Evolutionary conservation across 2,329 filamentous ascomycete genomes (phyloP).

Genomic region (Talaromyces rugulosus): DNA sequence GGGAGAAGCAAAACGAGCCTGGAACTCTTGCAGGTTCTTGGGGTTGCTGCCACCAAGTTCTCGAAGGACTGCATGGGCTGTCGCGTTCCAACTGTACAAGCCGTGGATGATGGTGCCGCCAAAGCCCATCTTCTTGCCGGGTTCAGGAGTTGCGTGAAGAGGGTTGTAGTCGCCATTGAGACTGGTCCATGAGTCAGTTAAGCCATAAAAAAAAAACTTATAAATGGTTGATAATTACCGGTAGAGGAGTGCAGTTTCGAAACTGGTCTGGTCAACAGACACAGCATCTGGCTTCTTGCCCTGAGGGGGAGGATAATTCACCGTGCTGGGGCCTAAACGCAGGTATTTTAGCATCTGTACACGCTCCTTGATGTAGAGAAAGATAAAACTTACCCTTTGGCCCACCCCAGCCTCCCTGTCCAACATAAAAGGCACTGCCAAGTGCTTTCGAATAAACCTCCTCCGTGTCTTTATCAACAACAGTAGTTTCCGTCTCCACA

Average conservation of each 20-base stretch:
- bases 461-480: conserved; percentile 65
- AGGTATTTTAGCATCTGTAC: neutral
- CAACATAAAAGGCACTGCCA: conserved; percentile 73
- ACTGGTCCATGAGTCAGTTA: conserved; percentile 36
- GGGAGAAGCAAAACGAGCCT: conserved; percentile 80
- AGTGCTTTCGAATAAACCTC: conserved; percentile 69
- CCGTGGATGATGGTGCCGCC: conserved; percentile 87
- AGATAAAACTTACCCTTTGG: conserved; percentile 63
- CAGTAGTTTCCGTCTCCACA: conserved; percentile 70
- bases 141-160: conserved; percentile 80
- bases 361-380: neutral
- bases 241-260: conserved; percentile 72
- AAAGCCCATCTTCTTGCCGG: conserved; percentile 85
- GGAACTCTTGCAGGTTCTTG: conserved; percentile 79
- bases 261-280: conserved; percentile 65
- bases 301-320: conserved; percentile 73
- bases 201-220: neutral
- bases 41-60: conserved; percentile 72
- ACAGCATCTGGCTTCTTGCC: conserved; percentile 66
- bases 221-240: conserved; percentile 37
- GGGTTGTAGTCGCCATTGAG: conserved; percentile 95
- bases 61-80: conserved; percentile 69
- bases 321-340: conserved; percentile 57
- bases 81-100: conserved; percentile 79
- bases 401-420: conserved; percentile 78